A percentile compares a stretch with the other conserved stretches of the same genome.
phyloP scores from a whole-genome alignment of 2,329 filamentous ascomycete genomes.

The Apiospora malaysiana region DNA sequence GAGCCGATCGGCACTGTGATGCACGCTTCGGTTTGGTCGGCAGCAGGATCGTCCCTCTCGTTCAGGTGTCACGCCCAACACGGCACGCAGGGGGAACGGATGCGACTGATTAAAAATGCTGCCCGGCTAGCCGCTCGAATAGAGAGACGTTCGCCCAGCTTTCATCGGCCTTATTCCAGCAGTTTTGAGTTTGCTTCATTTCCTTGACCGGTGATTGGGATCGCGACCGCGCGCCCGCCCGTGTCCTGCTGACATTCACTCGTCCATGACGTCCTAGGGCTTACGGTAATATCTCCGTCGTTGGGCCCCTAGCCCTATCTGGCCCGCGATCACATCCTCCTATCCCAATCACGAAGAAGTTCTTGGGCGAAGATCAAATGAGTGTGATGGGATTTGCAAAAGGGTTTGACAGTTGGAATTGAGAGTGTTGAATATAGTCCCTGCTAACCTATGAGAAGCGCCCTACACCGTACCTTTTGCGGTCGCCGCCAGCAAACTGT shows the following conservation, averaged over 20 bases:
- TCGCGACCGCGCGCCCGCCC: neutral
- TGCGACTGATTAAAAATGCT: neutral
- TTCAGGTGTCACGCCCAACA: neutral
- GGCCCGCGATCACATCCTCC: neutral
- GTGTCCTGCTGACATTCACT: neutral
- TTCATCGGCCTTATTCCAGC: neutral
- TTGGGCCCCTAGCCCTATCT: neutral
- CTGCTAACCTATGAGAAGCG: neutral
- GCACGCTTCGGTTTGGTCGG: neutral
- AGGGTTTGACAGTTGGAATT: neutral
- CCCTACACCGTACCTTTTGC: neutral
- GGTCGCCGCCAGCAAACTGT: neutral
- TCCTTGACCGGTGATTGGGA: neutral
- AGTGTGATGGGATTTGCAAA: neutral
- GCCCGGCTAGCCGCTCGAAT: conserved; percentile 9
- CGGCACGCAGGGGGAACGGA: neutral
- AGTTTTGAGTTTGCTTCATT: neutral
- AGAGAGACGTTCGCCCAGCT: neutral
- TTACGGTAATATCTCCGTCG: neutral
- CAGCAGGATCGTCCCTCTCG: neutral
- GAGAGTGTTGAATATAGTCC: neutral
- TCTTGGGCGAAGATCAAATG: neutral
- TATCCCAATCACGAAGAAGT: neutral
- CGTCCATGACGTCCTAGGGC: neutral
- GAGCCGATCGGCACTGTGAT: neutral